phyloP scores from a whole-genome alignment of 2,329 filamentous ascomycete species.

The Alternaria arbusti region DNA sequence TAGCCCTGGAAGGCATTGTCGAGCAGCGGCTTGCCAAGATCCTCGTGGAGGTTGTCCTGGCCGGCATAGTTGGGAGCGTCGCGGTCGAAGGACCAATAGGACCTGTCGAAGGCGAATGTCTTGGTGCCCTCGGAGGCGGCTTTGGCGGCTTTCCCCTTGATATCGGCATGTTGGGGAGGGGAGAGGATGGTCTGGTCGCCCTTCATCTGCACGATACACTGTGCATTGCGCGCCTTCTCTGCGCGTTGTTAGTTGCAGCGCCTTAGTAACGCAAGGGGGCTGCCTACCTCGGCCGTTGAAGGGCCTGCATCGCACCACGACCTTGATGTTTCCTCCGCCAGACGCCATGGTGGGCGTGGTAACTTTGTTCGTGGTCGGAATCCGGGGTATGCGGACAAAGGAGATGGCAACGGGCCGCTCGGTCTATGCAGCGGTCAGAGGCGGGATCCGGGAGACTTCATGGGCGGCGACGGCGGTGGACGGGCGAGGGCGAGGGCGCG shows the following conservation, averaged over 20 bases:
- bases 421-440: slow-evolving; percentile 26
- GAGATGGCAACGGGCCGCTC: slow-evolving; percentile 22
- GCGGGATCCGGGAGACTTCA: slow-evolving; percentile 34
- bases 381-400: slow-evolving; percentile 16
- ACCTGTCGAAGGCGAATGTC: slow-evolving; percentile 93
- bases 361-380: background rate
- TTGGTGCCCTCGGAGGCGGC: slow-evolving; percentile 71
- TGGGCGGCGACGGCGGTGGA: slow-evolving; percentile 27
- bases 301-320: slow-evolving; percentile 93
- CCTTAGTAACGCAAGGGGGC: background rate
- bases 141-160: slow-evolving; percentile 71
- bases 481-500: background rate
- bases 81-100: slow-evolving; percentile 97
- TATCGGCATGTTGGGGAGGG: slow-evolving; percentile 65
- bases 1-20: slow-evolving; percentile 99
- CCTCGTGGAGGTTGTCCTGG: slow-evolving; percentile 86
- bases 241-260: slow-evolving; percentile 28
- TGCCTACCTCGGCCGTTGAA: slow-evolving; percentile 89
- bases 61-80: slow-evolving; percentile 82
- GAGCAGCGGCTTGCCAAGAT: slow-evolving; percentile 85
- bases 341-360: slow-evolving; percentile 62
- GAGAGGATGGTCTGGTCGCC: slow-evolving; percentile 86
- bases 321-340: slow-evolving; percentile 97
- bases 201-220: slow-evolving; percentile 98
- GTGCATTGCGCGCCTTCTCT: slow-evolving; percentile 91